A percentile compares a stretch with the other conserved stretches of the same genome.
Evolutionary conservation across 2,329 filamentous ascomycete species (phyloP).

Genomic region (Colletotrichum orbiculare): DNA sequence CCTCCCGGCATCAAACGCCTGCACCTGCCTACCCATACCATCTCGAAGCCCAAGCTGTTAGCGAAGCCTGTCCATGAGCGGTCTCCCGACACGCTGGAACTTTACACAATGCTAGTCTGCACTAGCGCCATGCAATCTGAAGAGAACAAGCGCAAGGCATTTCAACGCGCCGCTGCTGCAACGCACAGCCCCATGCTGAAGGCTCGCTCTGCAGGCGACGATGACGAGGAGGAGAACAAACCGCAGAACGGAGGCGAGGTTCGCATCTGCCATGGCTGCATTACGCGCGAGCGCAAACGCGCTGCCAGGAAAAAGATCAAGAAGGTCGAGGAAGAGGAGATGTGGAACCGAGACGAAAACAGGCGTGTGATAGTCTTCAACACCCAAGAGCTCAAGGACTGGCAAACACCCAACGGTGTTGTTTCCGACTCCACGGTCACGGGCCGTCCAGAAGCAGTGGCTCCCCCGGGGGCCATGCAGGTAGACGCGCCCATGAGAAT

Average conservation of each 20-base stretch:
- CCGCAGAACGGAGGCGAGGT: slow-evolving; percentile 93
- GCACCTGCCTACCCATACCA: slow-evolving; percentile 88
- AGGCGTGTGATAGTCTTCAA: slow-evolving; percentile 92
- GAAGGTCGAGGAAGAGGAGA: slow-evolving; percentile 90
- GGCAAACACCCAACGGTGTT: slow-evolving; percentile 64
- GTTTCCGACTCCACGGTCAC: slow-evolving; percentile 53
- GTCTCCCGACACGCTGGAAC: slow-evolving; percentile 79
- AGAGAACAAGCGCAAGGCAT: slow-evolving; percentile 73
- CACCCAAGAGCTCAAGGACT: slow-evolving; percentile 86
- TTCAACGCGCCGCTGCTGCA: slow-evolving; percentile 65
- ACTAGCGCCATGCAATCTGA: slow-evolving; percentile 89
- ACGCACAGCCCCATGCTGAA: slow-evolving; percentile 45
- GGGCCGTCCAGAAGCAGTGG: slow-evolving; percentile 57
- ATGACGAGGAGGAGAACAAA: slow-evolving; percentile 73
- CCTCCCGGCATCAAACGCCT: slow-evolving; percentile 82
- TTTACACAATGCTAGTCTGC: slow-evolving; percentile 86
- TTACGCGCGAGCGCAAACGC: slow-evolving; percentile 89
- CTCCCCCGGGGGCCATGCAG: slow-evolving; percentile 71
- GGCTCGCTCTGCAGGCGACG: slow-evolving; percentile 49
- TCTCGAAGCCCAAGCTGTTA: slow-evolving; percentile 93
- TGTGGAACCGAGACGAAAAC: slow-evolving; percentile 84
- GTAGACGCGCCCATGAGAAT: slow-evolving; percentile 94
- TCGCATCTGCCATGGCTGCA: slow-evolving; percentile 90
- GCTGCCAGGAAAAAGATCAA: slow-evolving; percentile 93
- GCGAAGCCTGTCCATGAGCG: slow-evolving; percentile 76